phyloP scores from a whole-genome alignment of 2,329 filamentous ascomycete genomes.

The Colletotrichum tabaci region DNA sequence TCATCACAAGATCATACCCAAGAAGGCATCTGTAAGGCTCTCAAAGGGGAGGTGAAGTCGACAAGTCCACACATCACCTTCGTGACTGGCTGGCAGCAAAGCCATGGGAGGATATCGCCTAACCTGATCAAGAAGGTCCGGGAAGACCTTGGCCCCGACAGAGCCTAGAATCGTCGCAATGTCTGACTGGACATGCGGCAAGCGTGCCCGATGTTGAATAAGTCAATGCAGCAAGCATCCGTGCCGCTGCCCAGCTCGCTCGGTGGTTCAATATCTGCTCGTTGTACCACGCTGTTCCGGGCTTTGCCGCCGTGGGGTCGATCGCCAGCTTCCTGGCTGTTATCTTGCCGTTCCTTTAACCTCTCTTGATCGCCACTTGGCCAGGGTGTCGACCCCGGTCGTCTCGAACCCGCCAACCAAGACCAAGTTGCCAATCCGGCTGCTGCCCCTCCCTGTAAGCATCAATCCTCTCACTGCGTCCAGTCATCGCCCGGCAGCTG shows the following conservation, averaged over 20 bases:
- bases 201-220: not conserved
- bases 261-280: not conserved
- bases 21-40: constrained; percentile 12
- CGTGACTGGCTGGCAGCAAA: not conserved
- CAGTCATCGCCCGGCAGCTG: not conserved
- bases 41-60: constrained; percentile 2
- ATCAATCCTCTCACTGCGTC: not conserved
- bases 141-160: not conserved
- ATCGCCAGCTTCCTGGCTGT: not conserved
- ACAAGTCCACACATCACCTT: not conserved
- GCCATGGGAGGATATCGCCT: not conserved
- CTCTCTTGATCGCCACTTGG: not conserved
- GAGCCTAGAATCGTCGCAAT: not conserved
- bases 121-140: constrained; percentile 28
- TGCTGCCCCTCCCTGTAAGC: not conserved
- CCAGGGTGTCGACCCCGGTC: not conserved
- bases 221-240: not conserved
- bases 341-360: not conserved
- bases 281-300: not conserved
- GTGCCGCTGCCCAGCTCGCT: not conserved
- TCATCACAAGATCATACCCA: constrained; percentile 5
- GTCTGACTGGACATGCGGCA: not conserved
- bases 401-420: not conserved
- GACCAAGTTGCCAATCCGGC: not conserved
- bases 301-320: not conserved